These are phyloP conservation scores for Candida rishiriensis DNA, from an alignment of 805 yeast species.

Conservation along the genomic window DNA sequence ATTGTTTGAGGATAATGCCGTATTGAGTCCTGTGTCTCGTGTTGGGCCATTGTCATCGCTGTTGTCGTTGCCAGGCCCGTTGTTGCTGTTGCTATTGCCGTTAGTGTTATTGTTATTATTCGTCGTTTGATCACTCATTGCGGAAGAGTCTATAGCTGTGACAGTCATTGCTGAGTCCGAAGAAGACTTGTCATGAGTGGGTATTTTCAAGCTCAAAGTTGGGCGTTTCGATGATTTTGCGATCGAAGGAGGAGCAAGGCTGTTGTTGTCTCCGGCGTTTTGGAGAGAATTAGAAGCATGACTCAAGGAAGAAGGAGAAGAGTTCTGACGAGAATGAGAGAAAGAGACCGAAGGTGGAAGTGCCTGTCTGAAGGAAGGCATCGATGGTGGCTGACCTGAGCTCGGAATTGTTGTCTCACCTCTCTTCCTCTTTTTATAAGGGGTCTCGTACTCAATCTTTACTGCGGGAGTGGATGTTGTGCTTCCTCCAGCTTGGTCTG, in stretches of 20 bases:
- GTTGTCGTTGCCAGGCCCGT: neutral
- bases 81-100: neutral
- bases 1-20: conserved; percentile 2
- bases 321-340: neutral
- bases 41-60: neutral
- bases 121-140: conserved; percentile 1
- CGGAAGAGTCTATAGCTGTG: conserved; percentile 36
- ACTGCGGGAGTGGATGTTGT: neutral
- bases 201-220: conserved; percentile 61
- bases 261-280: neutral
- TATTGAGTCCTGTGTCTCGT: neutral
- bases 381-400: neutral
- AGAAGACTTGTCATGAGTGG: conserved; percentile 29
- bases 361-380: conserved; percentile 2
- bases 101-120: conserved; percentile 3
- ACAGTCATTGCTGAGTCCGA: conserved; percentile 41
- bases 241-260: neutral
- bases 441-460: no score
- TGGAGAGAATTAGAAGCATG: neutral
- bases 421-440: neutral
- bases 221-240: conserved; percentile 39
- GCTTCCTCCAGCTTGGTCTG: neutral
- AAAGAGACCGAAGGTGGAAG: conserved; percentile 1
- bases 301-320: conserved; percentile 3
- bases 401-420: neutral